Percentiles rank a stretch among this genome's conserved stretches.
These are phyloP conservation scores for Cucurbita ficifolia DNA, from an alignment of 306 rosid genomes.

Conservation along the genomic window DNA sequence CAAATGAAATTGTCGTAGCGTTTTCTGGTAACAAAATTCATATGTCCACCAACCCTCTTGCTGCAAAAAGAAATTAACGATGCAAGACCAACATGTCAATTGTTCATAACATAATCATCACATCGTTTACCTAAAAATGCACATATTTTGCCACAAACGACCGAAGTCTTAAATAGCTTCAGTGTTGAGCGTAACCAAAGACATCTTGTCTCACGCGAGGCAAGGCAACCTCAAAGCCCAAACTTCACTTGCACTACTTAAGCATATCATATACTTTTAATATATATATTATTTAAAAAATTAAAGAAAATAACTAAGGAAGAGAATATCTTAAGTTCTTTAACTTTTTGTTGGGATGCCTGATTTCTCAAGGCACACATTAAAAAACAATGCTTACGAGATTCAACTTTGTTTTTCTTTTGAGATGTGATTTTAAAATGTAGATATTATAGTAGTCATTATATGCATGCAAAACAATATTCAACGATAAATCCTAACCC, in stretches of 20 bases:
- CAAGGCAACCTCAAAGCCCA: neutral
- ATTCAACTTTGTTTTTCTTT: neutral
- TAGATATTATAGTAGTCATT: neutral
- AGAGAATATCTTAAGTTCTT: neutral
- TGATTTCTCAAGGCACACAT: neutral
- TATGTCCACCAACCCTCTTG: conserved; percentile 99
- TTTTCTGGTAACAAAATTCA: conserved; percentile 82
- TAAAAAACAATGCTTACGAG: neutral
- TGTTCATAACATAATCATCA: neutral
- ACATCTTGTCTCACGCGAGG: neutral
- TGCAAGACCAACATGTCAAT: neutral
- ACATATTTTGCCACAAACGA: neutral
- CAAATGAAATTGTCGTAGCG: conserved; percentile 65
- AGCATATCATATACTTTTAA: neutral
- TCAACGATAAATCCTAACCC: conserved; percentile 38
- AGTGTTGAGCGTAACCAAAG: neutral
- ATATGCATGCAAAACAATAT: conserved; percentile 3
- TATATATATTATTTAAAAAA: neutral
- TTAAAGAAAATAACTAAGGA: neutral
- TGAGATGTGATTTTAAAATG: neutral
- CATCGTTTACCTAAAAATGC: neutral
- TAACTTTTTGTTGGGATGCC: neutral
- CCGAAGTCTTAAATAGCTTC: neutral
- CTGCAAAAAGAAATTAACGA: conserved; percentile 33
- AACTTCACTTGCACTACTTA: neutral